Evolutionary conservation across 208 protist species (phyloP), one percentile per base, ranked within the genome.

Genomic region (Trypanosomatidae sp.): DNA sequence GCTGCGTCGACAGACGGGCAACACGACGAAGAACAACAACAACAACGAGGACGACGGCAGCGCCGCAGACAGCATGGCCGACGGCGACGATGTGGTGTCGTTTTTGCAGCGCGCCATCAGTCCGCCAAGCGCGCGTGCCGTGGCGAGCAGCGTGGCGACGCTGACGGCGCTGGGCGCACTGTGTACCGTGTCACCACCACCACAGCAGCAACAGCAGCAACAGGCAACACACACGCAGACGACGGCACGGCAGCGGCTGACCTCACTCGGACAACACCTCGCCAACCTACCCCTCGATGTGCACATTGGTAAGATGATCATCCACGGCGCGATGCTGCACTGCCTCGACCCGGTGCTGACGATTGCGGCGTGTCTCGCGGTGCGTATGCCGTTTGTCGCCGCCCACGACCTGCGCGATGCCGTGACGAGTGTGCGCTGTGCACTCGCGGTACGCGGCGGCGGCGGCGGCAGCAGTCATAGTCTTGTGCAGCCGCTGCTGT

Each of bases 281-380:
- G 86, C 88, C n/a, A 88, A 89, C 37, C 52, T 97, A 0, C 93
- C 93, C 0, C 56, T 96, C 16, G 90, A 96, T 58, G 75, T 88
- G 40, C 68, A 74, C 33, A 56, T 96, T 15, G 91, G 86, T 7
- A 97, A 97, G 56, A 94, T 98, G 88, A 88, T 97, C 44, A 82
- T 97, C n/a, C 95, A 93, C 57, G 88, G 81, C 37, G 85, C 82
- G 15, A 67, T 98, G 16, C 78, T 98, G 30, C 62, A 91, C 30
- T 98, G 96, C 74, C 21, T 98, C 13, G 95, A 98, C 56, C 94
- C 94, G 5, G 79, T 96, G 16, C 61, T 98, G 22, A 98, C 95
- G 8, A 96, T 99, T 48, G 94, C 94, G 6, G 97, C 96, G 0
- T 84, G 75, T 50, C 61, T 94, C 2, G 61, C 71, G 13, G 61